Evolutionary conservation across 2,329 filamentous ascomycete species (phyloP).

Genomic region (Amauroascus niger): DNA sequence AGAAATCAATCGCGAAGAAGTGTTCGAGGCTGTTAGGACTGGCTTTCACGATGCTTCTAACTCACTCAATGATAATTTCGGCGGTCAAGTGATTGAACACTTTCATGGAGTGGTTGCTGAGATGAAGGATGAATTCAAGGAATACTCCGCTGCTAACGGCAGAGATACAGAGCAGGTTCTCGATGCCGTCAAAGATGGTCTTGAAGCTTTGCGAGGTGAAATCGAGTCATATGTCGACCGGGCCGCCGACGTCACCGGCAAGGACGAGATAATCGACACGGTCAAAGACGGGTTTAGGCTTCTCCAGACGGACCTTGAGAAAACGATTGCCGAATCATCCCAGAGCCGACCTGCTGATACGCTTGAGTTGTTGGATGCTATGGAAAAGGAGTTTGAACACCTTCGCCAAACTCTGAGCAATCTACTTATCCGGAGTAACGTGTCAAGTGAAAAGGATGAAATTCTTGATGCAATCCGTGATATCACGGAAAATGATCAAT

Average conservation of each 20-base stretch:
- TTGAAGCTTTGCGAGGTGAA: constrained; percentile 68
- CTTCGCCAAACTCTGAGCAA: constrained; percentile 68
- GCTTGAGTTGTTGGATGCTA: constrained; percentile 59
- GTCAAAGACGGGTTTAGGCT: constrained; percentile 46
- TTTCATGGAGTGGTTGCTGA: constrained; percentile 51
- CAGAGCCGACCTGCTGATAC: constrained; percentile 45
- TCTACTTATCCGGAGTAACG: constrained; percentile 52
- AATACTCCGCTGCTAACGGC: constrained; percentile 68
- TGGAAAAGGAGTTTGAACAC: constrained; percentile 73
- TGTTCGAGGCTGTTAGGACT: constrained; percentile 50
- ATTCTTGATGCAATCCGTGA: constrained; percentile 53
- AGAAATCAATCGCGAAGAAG: constrained; percentile 43
- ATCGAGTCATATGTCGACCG: constrained; percentile 75
- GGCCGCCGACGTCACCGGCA: constrained; percentile 56
- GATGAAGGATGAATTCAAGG: constrained; percentile 59
- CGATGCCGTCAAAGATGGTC: constrained; percentile 75
- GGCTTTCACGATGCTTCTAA: constrained; percentile 46
- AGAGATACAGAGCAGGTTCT: constrained; percentile 80
- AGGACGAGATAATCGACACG: constrained; percentile 60
- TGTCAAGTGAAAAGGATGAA: constrained; percentile 50
- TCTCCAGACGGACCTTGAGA: constrained; percentile 50
- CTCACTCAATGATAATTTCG: constrained; percentile 43
- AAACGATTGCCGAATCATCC: constrained; percentile 39
- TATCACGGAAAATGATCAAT: constrained; percentile 30
- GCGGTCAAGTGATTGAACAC: constrained; percentile 48